Conservation (phyloP, 2,329 filamentous ascomycete genomes). For the Aspergillus sojae region DNA sequence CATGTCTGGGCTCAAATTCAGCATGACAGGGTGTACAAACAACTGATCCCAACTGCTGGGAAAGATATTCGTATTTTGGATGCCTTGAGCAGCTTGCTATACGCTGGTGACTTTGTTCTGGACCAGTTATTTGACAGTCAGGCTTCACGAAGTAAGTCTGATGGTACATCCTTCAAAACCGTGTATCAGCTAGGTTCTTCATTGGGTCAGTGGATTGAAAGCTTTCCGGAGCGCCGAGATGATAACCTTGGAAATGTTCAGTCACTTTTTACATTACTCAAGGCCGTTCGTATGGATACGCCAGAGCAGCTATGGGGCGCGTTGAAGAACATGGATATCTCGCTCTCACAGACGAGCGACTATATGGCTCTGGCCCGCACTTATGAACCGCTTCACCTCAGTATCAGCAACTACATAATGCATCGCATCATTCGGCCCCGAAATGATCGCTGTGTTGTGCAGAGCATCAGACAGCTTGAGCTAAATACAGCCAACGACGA, state of each 20-base stretch:
- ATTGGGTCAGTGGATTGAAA: neutral
- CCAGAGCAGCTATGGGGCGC: neutral
- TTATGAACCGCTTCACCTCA: neutral
- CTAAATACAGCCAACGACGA: neutral
- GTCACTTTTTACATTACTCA: neutral
- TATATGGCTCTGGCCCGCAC: neutral
- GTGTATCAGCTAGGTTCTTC: neutral
- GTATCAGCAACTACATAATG: constrained; percentile 1
- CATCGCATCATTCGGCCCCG: neutral
- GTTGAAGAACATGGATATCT: constrained; percentile 1
- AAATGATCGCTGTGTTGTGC: neutral
- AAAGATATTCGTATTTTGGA: constrained; percentile 1
- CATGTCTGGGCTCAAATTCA: constrained; percentile 33
- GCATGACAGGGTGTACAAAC: constrained; percentile 34
- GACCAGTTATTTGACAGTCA: constrained; percentile 3
- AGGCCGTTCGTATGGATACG: neutral
- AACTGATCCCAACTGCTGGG: neutral
- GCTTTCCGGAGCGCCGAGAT: neutral
- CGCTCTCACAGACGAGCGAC: neutral
- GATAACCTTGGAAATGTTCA: neutral
- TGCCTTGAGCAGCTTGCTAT: neutral
- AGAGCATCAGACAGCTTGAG: neutral
- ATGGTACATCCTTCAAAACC: neutral
- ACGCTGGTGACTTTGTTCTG: neutral
- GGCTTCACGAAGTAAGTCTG: neutral